phyloP scores from a whole-genome alignment of 441 rosid species.

The Jatropha podagrica region DNA sequence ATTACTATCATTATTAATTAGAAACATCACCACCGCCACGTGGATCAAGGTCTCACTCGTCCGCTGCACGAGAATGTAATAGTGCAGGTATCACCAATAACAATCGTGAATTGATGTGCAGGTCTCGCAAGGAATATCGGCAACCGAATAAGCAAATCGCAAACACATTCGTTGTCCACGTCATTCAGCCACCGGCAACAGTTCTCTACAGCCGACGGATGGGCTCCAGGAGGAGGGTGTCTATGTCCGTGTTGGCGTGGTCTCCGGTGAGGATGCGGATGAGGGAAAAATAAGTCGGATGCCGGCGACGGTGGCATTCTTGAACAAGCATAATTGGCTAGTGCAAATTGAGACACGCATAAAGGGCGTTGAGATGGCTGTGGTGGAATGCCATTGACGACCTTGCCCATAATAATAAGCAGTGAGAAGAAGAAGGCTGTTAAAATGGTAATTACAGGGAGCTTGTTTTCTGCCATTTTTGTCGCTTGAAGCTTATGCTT shows the following conservation, averaged over 20 bases:
- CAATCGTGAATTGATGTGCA: slow-evolving; percentile 43
- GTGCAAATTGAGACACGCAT: slow-evolving; percentile 51
- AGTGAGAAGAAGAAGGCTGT: slow-evolving; percentile 8
- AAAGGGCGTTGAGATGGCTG: slow-evolving; percentile 40
- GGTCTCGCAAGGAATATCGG: slow-evolving; percentile 58
- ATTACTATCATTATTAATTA: background rate
- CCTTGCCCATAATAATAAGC: slow-evolving; percentile 3
- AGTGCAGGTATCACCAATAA: slow-evolving; percentile 44
- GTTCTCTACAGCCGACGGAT: slow-evolving; percentile 16
- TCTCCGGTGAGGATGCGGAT: background rate
- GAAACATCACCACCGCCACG: background rate
- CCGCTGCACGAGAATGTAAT: slow-evolving; percentile 48
- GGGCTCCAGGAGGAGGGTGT: background rate
- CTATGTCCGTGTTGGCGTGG: slow-evolving; percentile 3
- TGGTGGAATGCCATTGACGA: slow-evolving; percentile 10
- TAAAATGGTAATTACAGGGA: slow-evolving; percentile 5
- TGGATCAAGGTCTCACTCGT: slow-evolving; percentile 29
- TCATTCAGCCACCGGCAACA: slow-evolving; percentile 66
- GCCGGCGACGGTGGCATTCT: slow-evolving; percentile 24
- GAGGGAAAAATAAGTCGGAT: slow-evolving; percentile 5
- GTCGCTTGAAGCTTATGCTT: background rate
- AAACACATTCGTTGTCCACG: slow-evolving; percentile 57
- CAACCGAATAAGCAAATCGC: slow-evolving; percentile 53
- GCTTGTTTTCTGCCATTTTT: slow-evolving; percentile 32
- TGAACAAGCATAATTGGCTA: slow-evolving; percentile 54